phyloP scores from a whole-genome alignment of 1,284 basidiomycete genomes.

The Malassezia psittaci region DNA sequence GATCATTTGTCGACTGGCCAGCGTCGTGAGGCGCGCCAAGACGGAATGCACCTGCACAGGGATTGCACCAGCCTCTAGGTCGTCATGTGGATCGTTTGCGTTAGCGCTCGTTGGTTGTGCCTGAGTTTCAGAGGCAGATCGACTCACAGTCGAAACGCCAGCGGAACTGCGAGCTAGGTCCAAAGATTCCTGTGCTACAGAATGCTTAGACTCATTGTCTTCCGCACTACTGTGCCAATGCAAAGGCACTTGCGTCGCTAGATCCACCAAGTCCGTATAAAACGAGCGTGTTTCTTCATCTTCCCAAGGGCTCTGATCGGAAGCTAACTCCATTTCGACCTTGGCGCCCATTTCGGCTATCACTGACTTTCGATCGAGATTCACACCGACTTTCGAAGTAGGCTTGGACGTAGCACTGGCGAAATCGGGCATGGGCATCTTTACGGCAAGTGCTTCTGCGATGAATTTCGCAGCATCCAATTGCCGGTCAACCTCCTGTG shows the following conservation, averaged over 20 bases:
- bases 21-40: conserved; percentile 83
- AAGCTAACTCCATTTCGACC: conserved; percentile 33
- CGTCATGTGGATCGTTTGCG: conserved; percentile 57
- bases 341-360: conserved; percentile 49
- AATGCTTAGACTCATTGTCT: no score
- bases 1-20: conserved; percentile 79
- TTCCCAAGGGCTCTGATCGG: conserved; percentile 74
- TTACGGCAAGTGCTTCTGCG: conserved; percentile 73
- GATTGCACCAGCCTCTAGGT: conserved; percentile 55
- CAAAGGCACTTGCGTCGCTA: conserved; percentile 75
- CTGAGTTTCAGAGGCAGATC: conserved; percentile 57
- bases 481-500: conserved; percentile 82
- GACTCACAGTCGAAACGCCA: no score
- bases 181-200: no score
- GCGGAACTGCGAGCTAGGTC: no score
- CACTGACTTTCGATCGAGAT: conserved; percentile 49
- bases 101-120: conserved; percentile 9
- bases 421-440: conserved; percentile 66
- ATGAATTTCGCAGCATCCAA: conserved; percentile 50
- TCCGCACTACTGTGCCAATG: no score
- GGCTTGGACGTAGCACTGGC: conserved; percentile 59
- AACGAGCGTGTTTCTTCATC: conserved; percentile 93
- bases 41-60: conserved; percentile 65
- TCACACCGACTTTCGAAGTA: conserved; percentile 50
- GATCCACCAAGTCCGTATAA: conserved; percentile 83